Base-by-base conservation (phyloP, 805 yeast genomes). In the Yamadazyma sp. region DNA sequence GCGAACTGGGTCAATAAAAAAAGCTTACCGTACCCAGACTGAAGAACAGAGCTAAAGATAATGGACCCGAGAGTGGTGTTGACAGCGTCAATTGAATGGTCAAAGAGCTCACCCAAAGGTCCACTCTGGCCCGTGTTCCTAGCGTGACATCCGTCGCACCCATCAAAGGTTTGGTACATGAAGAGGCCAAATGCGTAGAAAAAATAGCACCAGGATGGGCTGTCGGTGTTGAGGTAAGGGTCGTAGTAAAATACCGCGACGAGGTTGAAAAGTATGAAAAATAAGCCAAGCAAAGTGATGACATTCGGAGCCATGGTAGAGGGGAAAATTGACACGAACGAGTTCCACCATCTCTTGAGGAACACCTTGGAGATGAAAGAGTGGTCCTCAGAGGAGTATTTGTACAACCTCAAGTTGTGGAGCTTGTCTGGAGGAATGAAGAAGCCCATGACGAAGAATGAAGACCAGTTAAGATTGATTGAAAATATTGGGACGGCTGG, bases 111-210 rank as follows among this genome's bases (percentile, higher is more conserved):
- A 22, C 98, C 98, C 52, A 90, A 66, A 1, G 98, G 97, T 3
- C 96, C 93, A 45, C 87, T 77, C 60, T 88, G 95, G n/a, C 95
- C 95, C 1, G 96, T 90, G 54, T 91, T 78, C 55, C 98, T 79
- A 16, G 97, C 97, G 59, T 90, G 98, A 46, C 84, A 76, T 4
- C 98, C 98, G 60, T 90, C 98, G 60, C 96, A 85, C 0, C 96
- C 96, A 60, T 90, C 98, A 59, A 90, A 88, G 0, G 97, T 90
- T 59, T 90, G 98, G 60, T 90, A 90, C 73, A 89, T 67, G 55
- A 90, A 89, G 48, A 90, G 64, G 5, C 95, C 91, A 45, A 84
- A 54, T 0, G 95, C 96, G 57, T 86, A 85, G 30, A 81, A 65
- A 48, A 76, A 74, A 56, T 84, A 86, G 12, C 82, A 74, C 95